Evolutionary conservation across 73 alveolate species (phyloP).

Genomic region (Paramecium tetraurelia): DNA sequence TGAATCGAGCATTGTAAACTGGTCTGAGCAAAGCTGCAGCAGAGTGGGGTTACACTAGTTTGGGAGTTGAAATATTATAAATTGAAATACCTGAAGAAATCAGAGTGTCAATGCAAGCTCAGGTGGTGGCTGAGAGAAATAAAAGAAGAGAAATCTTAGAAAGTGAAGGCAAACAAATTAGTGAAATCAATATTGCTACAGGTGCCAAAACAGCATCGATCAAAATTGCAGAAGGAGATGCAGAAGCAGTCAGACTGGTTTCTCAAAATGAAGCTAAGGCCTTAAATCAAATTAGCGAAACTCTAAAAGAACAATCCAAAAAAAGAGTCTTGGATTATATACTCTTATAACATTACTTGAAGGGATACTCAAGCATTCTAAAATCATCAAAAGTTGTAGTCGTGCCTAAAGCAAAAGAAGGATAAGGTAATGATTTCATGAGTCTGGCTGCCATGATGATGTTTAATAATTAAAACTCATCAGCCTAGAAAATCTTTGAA

Average conservation of each 20-base stretch:
- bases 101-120: conserved; percentile 26
- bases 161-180: conserved; percentile 48
- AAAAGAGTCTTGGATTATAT: conserved; percentile 43
- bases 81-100: conserved; percentile 56
- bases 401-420: conserved; percentile 49
- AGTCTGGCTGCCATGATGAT: conserved; percentile 51
- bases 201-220: conserved; percentile 47
- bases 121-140: conserved; percentile 56
- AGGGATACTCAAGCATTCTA: conserved; percentile 30
- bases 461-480: background rate
- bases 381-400: conserved; percentile 32
- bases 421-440: conserved; percentile 7
- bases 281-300: background rate
- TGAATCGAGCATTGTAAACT: conserved; percentile 38
- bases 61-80: conserved; percentile 53
- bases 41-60: conserved; percentile 50
- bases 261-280: conserved; percentile 42
- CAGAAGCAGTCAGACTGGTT: conserved; percentile 41
- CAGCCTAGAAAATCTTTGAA: background rate
- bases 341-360: conserved; percentile 26
- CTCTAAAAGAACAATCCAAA: background rate
- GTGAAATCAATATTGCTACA: conserved; percentile 51
- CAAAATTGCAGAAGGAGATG: conserved; percentile 59
- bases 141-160: conserved; percentile 50
- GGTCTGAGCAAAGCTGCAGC: conserved; percentile 49